Conservation (phyloP, 257 asterid genomes). For the Leptodermis oblonga region DNA sequence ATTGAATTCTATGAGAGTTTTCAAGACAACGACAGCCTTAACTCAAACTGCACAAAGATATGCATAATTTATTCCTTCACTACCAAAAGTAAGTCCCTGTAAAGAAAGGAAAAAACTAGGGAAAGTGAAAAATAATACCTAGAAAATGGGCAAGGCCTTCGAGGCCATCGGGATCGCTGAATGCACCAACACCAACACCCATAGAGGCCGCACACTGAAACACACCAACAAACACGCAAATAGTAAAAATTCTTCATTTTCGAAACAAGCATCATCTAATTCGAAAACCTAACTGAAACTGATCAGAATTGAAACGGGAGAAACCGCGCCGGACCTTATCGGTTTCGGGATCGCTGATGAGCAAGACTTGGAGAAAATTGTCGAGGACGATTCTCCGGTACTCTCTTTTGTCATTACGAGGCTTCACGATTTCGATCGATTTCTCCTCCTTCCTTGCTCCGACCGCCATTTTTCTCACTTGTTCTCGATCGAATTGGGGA, state of each 20-base stretch:
- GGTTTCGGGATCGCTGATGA: constrained; percentile 93
- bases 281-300: neutral
- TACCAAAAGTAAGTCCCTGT: neutral
- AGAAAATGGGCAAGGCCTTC: constrained; percentile 99
- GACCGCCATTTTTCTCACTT: constrained; percentile 36
- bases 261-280: neutral
- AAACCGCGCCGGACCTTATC: constrained; percentile 53
- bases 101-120: neutral
- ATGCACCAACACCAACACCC: constrained; percentile 93
- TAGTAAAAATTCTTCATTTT: neutral
- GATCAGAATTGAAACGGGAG: neutral
- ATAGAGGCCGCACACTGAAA: constrained; percentile 91
- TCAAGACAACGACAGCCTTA: neutral
- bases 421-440: constrained; percentile 60
- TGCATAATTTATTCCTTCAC: neutral
- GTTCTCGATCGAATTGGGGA: neutral
- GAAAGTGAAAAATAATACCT: constrained; percentile 32
- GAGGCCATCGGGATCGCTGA: constrained; percentile 93
- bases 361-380: constrained; percentile 72
- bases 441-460: constrained; percentile 37
- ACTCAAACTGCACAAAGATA: neutral
- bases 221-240: neutral
- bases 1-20: neutral
- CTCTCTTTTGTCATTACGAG: constrained; percentile 72
- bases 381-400: constrained; percentile 68